Evolutionary conservation across 2,329 filamentous ascomycete species (phyloP).

Genomic region (Rutstroemia sp.): DNA sequence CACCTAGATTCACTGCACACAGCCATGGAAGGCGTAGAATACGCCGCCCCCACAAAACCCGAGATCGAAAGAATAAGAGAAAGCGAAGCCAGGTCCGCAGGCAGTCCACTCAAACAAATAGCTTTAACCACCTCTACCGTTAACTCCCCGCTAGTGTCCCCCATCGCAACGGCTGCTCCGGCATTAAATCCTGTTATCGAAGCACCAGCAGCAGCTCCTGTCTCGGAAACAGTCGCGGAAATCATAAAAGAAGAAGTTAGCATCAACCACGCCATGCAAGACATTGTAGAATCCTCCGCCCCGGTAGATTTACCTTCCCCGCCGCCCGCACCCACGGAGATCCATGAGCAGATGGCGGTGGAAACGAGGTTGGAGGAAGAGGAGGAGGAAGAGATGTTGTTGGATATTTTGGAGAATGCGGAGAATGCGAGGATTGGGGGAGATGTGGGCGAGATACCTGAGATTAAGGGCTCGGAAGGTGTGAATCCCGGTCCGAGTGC

Average conservation of each 20-base stretch:
- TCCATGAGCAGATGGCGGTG: conserved; percentile 9
- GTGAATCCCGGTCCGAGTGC: neutral
- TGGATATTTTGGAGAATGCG: conserved; percentile 20
- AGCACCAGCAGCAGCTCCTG: neutral
- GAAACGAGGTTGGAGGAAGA: conserved; percentile 19
- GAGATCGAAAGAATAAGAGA: conserved; percentile 12
- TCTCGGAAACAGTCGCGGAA: neutral
- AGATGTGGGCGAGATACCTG: neutral
- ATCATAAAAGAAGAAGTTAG: neutral
- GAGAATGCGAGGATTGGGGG: conserved; percentile 13
- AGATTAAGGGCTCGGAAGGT: neutral
- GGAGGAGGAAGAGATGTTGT: conserved; percentile 24
- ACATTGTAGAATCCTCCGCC: conserved; percentile 10
- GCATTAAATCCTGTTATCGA: neutral
- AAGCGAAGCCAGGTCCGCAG: conserved; percentile 13
- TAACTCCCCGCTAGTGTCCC: conserved; percentile 21
- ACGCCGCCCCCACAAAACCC: conserved; percentile 8
- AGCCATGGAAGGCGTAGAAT: conserved; percentile 14
- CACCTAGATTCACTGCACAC: conserved; percentile 11
- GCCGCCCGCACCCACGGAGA: conserved; percentile 16
- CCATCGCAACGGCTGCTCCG: conserved; percentile 1
- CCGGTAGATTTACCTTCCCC: conserved; percentile 14
- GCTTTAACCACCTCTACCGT: conserved; percentile 23
- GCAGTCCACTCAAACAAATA: conserved; percentile 27
- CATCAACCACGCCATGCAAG: conserved; percentile 18